Evolutionary conservation across 371 early-diverging fungal species (phyloP).

Genomic region (Mucor circinelloides): DNA sequence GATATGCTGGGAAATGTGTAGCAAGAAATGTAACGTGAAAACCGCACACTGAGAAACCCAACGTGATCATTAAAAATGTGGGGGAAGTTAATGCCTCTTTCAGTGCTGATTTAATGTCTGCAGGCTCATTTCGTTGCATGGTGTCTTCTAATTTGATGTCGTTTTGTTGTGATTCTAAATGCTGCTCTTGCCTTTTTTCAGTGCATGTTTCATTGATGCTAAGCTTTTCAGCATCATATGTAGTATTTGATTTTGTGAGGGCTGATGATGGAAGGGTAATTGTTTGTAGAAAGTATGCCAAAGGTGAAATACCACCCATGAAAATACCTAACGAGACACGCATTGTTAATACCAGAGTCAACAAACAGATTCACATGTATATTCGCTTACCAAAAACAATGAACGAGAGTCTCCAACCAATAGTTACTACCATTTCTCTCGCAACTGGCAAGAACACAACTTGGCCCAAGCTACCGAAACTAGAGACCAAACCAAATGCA

Average conservation of each 20-base stretch:
- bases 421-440: constrained; percentile 18
- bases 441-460: constrained; percentile 36
- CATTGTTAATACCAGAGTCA: neutral
- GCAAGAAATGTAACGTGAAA: constrained; percentile 39
- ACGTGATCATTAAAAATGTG: constrained; percentile 27
- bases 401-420: constrained; percentile 30
- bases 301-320: constrained; percentile 11
- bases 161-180: neutral
- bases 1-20: constrained; percentile 40
- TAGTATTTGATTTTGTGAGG: neutral
- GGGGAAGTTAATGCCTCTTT: constrained; percentile 30
- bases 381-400: constrained; percentile 34
- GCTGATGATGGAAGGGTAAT: constrained; percentile 11
- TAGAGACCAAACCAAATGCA: constrained; percentile 38
- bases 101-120: constrained; percentile 18
- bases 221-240: neutral
- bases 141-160: neutral
- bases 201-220: neutral
- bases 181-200: neutral
- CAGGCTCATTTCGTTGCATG: neutral
- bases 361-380: neutral
- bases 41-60: constrained; percentile 38
- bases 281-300: constrained; percentile 26
- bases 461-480: constrained; percentile 40
- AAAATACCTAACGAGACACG: constrained; percentile 12